Evolutionary conservation across 805 yeast species (phyloP).

Genomic region (Ogataea pilisensis): DNA sequence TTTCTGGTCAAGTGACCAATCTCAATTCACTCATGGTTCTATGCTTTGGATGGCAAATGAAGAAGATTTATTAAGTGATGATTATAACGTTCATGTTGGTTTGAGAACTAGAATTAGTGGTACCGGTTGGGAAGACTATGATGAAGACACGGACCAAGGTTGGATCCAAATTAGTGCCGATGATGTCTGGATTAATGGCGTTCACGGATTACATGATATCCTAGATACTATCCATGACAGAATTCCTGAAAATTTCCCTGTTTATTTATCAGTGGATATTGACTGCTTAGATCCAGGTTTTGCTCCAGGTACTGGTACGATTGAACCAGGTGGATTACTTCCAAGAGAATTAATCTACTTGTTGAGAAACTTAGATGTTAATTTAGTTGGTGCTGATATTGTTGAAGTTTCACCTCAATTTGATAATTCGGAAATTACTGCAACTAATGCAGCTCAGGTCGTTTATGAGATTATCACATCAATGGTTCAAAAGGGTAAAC

Average conservation of each 20-base stretch:
- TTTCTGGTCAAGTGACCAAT: slow-evolving; percentile 30
- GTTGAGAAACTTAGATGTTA: slow-evolving; percentile 43
- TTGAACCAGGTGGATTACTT: slow-evolving; percentile 56
- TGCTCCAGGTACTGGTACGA: slow-evolving; percentile 57
- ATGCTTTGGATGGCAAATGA: slow-evolving; percentile 79
- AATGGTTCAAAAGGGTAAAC: slow-evolving; percentile 57
- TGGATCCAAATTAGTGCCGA: slow-evolving; percentile 67
- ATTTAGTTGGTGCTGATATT: slow-evolving; percentile 51
- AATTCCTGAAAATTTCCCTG: slow-evolving; percentile 62
- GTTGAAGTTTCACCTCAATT: slow-evolving; percentile 62
- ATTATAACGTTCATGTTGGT: slow-evolving; percentile 69
- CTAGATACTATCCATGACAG: slow-evolving; percentile 47
- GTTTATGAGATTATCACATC: slow-evolving; percentile 68
- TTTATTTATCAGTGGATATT: slow-evolving; percentile 75
- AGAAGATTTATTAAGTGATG: slow-evolving; percentile 57
- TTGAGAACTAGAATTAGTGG: slow-evolving; percentile 71
- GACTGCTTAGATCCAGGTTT: slow-evolving; percentile 58
- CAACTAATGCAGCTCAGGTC: slow-evolving; percentile 67
- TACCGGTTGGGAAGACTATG: slow-evolving; percentile 51
- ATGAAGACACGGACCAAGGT: slow-evolving; percentile 65
- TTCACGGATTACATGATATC: slow-evolving; percentile 43
- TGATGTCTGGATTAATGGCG: slow-evolving; percentile 67
- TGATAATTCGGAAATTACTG: slow-evolving; percentile 62
- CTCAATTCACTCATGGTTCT: slow-evolving; percentile 75
- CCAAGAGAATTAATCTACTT: slow-evolving; percentile 51